Evolutionary conservation across 768 basidiomycete species (phyloP).

Genomic region (Phaffia australis): DNA sequence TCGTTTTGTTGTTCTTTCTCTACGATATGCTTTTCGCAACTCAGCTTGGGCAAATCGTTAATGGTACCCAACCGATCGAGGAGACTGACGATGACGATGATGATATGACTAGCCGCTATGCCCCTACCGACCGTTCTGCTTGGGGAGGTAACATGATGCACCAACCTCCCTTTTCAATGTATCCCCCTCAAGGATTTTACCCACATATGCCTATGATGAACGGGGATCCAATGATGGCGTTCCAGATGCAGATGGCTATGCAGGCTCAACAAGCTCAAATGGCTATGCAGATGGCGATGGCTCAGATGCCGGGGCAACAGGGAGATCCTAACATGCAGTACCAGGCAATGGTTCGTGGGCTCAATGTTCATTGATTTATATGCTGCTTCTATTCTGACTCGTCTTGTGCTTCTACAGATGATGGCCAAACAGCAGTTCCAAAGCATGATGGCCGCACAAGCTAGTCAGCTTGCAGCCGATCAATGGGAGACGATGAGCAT

Average conservation of each 20-base stretch:
- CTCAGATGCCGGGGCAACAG: conserved; percentile 4
- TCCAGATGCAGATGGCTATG: conserved; percentile 17
- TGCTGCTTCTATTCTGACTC: not conserved
- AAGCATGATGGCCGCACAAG: conserved; percentile 19
- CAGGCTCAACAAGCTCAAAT: conserved; percentile 25
- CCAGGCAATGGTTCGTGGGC: conserved; percentile 22
- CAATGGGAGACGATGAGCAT: conserved; percentile 18
- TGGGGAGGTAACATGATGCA: too few relatives aligned
- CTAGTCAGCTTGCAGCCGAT: conserved; percentile 15
- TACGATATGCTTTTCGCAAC: not conserved
- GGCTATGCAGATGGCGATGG: conserved; percentile 25
- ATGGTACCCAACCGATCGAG: conserved; percentile 14
- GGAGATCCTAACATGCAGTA: conserved; percentile 23
- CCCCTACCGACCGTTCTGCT: too few relatives aligned
- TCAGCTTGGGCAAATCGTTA: conserved; percentile 23
- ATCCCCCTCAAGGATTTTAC: not conserved
- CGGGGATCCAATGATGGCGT: conserved; percentile 9
- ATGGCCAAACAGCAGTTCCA: conserved; percentile 25
- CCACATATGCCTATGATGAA: conserved; percentile 8
- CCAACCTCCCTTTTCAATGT: not conserved
- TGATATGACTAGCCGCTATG: not conserved
- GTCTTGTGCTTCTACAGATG: conserved; percentile 12
- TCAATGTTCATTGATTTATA: not conserved
- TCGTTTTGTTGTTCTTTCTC: not conserved
- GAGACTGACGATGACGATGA: conserved; percentile 3